Conservation (phyloP, 352 stramenopile genomes). For the Blastocystis sp. region DNA sequence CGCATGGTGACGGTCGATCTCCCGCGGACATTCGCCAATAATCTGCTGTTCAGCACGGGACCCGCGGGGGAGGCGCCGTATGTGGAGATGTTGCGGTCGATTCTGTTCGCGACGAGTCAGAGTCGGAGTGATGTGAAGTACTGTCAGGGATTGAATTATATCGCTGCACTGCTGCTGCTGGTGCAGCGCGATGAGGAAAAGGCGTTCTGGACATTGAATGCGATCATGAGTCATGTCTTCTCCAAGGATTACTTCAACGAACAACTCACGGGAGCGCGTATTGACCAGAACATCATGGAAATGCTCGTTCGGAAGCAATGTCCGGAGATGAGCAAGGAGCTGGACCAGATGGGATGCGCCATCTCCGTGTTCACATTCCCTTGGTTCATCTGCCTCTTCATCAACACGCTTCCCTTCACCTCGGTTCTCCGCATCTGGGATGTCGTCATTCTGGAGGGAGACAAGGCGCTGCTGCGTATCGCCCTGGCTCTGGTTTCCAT, state of each 20-base stretch:
- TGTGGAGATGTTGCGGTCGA: conserved; percentile 17
- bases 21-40: conserved; percentile 41
- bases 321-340: background rate
- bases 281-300: conserved; percentile 40
- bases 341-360: background rate
- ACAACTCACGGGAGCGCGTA: conserved; percentile 20
- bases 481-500: conserved; percentile 37
- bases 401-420: conserved; percentile 50
- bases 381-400: conserved; percentile 56
- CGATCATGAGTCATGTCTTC: conserved; percentile 49
- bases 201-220: conserved; percentile 47
- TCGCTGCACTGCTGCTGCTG: conserved; percentile 46
- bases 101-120: conserved; percentile 38
- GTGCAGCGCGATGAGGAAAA: conserved; percentile 45
- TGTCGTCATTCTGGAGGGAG: conserved; percentile 49
- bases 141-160: conserved; percentile 55
- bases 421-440: conserved; percentile 49
- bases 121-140: conserved; percentile 30
- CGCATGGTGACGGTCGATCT: conserved; percentile 14
- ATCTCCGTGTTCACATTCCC: conserved; percentile 39
- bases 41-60: background rate
- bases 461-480: conserved; percentile 55
- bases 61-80: background rate
- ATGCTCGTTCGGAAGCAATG: conserved; percentile 15
- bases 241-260: conserved; percentile 51